Percentiles rank a stretch among this genome's conserved stretches.
These are phyloP conservation scores for Chondrus crispus DNA, from an alignment of 23 red algal genomes.

Conservation along the genomic window DNA sequence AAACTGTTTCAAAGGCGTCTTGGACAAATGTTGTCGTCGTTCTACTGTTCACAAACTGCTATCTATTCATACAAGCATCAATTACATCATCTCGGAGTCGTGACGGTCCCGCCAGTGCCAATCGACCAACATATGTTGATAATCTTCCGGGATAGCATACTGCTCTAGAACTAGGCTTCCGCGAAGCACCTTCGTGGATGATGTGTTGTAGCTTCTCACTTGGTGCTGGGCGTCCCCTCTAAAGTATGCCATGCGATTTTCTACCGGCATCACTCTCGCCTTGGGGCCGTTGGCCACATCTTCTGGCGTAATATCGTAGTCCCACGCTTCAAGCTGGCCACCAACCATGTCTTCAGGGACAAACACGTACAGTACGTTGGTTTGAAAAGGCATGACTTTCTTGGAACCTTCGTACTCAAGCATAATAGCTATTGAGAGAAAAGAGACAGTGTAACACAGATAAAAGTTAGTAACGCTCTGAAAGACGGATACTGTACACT, in stretches of 20 bases:
- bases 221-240: conserved; percentile 43
- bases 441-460: neutral
- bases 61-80: neutral
- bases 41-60: neutral
- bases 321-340: conserved; percentile 36
- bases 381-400: conserved; percentile 37
- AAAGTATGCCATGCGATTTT: conserved; percentile 45
- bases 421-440: neutral
- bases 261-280: neutral
- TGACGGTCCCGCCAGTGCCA: conserved; percentile 38
- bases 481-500: neutral
- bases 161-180: conserved; percentile 48
- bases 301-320: neutral
- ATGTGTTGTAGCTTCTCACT: conserved; percentile 17
- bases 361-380: conserved; percentile 38
- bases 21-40: no score
- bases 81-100: conserved; percentile 17
- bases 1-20: no score
- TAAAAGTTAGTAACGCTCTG: neutral
- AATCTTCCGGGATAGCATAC: conserved; percentile 15
- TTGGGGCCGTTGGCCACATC: neutral
- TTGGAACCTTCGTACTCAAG: conserved; percentile 24
- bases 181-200: conserved; percentile 7
- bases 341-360: conserved; percentile 36
- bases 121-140: neutral